A percentile compares a stretch with the other conserved stretches of the same genome.
Conservation (phyloP, 2,329 filamentous ascomycete genomes). For the Fusarium decemcellulare region DNA sequence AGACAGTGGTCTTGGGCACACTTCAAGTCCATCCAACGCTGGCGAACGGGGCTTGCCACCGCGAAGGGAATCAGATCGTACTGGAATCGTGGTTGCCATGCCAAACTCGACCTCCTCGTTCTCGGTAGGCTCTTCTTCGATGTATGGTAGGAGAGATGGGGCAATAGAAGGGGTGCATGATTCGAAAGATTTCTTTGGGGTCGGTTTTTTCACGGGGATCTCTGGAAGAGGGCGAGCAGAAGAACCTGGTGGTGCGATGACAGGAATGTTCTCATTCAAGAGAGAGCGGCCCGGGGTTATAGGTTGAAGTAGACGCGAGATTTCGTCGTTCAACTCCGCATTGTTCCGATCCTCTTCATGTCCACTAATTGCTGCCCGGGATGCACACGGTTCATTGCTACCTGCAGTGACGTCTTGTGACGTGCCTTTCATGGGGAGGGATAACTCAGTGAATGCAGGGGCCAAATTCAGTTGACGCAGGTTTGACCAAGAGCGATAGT, state of each 20-base stretch:
- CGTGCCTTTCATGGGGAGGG: neutral
- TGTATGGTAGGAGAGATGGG: conserved; percentile 37
- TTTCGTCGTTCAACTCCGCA: neutral
- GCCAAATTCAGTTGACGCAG: conserved; percentile 65
- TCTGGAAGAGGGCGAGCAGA: conserved; percentile 40
- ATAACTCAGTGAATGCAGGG: conserved; percentile 39
- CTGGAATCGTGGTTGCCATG: conserved; percentile 16
- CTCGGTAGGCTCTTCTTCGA: conserved; percentile 38
- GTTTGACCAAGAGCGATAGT: conserved; percentile 68
- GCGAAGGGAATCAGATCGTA: conserved; percentile 19
- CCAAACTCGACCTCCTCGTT: conserved; percentile 25
- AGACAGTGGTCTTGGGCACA: neutral
- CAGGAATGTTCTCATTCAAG: neutral
- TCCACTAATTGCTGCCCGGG: neutral
- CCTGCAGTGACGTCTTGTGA: neutral
- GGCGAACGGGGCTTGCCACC: neutral
- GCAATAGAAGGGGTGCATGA: conserved; percentile 17
- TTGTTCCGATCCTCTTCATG: neutral
- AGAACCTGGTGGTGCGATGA: neutral
- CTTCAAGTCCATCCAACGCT: neutral
- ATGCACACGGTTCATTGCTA: neutral
- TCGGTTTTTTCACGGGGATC: conserved; percentile 26
- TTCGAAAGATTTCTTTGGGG: conserved; percentile 15
- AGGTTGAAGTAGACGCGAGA: neutral
- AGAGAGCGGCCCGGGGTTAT: neutral